These are phyloP conservation scores for Capsicum rhomboideum DNA, from an alignment of 257 asterid species.

Conservation along the genomic window DNA sequence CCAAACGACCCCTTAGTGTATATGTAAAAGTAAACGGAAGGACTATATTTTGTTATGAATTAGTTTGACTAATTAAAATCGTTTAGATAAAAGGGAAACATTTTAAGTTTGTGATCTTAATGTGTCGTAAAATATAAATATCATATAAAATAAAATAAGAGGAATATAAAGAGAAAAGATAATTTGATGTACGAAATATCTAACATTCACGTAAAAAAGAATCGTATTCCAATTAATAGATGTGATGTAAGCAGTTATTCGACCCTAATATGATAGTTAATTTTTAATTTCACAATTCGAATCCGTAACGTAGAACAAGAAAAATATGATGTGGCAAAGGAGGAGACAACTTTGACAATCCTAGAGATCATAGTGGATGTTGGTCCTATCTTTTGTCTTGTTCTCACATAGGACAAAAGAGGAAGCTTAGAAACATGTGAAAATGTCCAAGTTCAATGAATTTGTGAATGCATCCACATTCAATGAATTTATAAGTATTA, in stretches of 20 bases:
- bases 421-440: neutral
- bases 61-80: no score
- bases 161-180: neutral
- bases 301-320: neutral
- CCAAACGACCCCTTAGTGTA: no score
- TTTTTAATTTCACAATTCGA: neutral
- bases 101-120: no score
- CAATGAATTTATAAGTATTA: neutral
- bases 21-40: no score
- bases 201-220: neutral
- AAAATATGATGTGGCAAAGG: neutral
- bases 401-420: neutral
- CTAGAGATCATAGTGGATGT: neutral
- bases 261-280: fast-evolving
- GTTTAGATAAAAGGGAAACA: no score
- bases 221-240: neutral
- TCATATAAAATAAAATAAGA: no score
- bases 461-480: neutral
- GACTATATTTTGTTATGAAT: no score
- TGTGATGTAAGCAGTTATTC: neutral
- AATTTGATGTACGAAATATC: neutral
- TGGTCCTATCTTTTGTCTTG: neutral
- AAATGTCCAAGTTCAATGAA: neutral
- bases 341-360: neutral
- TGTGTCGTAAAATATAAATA: no score